A percentile compares a stretch with the other conserved stretches of the same genome.
Evolutionary conservation across 352 stramenopile species (phyloP).

Genomic region (Globisporangium sylvaticum): DNA sequence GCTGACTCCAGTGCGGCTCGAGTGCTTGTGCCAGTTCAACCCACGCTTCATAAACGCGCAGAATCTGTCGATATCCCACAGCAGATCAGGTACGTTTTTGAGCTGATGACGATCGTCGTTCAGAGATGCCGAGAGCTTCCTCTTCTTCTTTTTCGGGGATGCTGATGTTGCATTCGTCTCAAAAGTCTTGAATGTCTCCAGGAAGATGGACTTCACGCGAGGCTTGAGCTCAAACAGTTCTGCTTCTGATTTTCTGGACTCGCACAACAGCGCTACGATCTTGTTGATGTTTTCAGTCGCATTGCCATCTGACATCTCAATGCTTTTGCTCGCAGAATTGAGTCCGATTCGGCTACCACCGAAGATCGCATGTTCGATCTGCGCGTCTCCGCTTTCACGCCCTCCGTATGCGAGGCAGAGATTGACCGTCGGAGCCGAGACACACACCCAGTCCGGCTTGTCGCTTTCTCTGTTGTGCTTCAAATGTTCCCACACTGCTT

Average conservation of each 20-base stretch:
- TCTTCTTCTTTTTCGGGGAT: slow-evolving; percentile 54
- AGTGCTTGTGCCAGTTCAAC: slow-evolving; percentile 10
- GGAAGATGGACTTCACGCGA: slow-evolving; percentile 21
- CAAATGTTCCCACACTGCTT: slow-evolving; percentile 17
- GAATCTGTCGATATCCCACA: slow-evolving; percentile 71
- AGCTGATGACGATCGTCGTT: not conserved
- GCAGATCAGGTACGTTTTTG: not conserved
- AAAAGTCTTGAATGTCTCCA: slow-evolving; percentile 45
- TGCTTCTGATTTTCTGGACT: slow-evolving; percentile 11
- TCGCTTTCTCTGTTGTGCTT: slow-evolving; percentile 17
- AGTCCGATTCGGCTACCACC: slow-evolving; percentile 7
- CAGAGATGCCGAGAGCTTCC: slow-evolving; percentile 18
- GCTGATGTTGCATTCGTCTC: slow-evolving; percentile 8
- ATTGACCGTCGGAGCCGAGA: slow-evolving; percentile 37
- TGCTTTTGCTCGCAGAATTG: not conserved
- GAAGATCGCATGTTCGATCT: slow-evolving; percentile 7
- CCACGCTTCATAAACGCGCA: slow-evolving; percentile 35
- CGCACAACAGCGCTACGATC: slow-evolving; percentile 2
- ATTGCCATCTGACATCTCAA: not conserved
- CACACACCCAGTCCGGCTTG: slow-evolving; percentile 35
- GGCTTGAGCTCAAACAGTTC: slow-evolving; percentile 26
- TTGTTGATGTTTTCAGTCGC: slow-evolving; percentile 1
- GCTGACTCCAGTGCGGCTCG: not conserved
- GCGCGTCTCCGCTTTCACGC: slow-evolving; percentile 21
- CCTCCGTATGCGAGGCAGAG: slow-evolving; percentile 41